Evolutionary conservation across 805 yeast species (phyloP), one percentile per base, ranked within the genome.

Genomic region (Zygotorulaspora sp.): DNA sequence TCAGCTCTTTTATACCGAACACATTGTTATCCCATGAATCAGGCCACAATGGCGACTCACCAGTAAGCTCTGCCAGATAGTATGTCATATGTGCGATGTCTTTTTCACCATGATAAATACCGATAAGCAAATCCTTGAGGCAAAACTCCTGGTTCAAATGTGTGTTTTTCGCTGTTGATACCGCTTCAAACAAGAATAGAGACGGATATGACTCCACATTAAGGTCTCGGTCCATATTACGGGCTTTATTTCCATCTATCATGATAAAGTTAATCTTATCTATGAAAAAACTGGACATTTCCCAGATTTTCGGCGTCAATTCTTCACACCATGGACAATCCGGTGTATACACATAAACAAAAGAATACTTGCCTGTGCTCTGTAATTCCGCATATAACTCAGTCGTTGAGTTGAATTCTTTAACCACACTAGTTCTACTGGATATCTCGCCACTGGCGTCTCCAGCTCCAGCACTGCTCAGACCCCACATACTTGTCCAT

Each of bases 151-250:
- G 9, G 11, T 15, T 20, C 10, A 26, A 11, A 8, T 19, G 22
- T 16, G 16, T 16, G 11, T 12, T 21, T n/a, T 22, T 19, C 19
- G 12, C 20, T 9, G 65, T 67, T 1, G 74, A 71, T 27, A 61
- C 58, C 32, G 62, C 61, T 22, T 69, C 57, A 42, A 73, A 69
- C 5, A 78, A 49, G 46, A 69, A 67, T 34, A 78, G 40, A 1
- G 71, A 62, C 1, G 85, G 85, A 50, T 64, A 78, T 13, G 65
- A 66, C 8, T 47, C 42, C 3, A 78, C 60, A 11, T 52, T 48
- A 41, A 75, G 74, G 32, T 67, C 53, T 22, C 48, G 49, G 25
- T 68, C 57, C 5, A 74, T 55, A 12, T 65, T 51, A 24, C 50
- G 54, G 45, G 63, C 63, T 9, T 48, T 39, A 9, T 56, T 51